Evolutionary conservation across 208 protist genomes (phyloP).

Genomic region (Trypanosoma boissoni): DNA sequence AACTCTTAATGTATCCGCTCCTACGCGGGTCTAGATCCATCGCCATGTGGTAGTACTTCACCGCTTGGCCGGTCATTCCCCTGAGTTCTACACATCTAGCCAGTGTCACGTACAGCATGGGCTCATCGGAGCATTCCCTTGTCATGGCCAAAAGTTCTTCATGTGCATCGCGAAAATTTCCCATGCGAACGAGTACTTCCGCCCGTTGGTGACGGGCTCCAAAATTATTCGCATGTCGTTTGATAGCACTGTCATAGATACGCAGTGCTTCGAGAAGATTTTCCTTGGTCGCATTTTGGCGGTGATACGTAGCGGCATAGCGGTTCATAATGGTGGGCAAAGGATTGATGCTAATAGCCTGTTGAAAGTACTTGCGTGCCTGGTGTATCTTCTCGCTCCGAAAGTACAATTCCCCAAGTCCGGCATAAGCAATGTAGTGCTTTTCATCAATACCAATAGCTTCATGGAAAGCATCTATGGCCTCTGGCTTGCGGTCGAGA

Average conservation of each 20-base stretch:
- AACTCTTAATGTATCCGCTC: constrained; percentile 59
- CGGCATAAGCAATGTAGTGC: constrained; percentile 97
- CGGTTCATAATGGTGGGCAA: constrained; percentile 73
- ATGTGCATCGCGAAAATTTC: constrained; percentile 61
- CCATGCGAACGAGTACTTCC: constrained; percentile 77
- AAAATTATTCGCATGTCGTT: constrained; percentile 77
- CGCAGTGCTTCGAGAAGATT: constrained; percentile 64
- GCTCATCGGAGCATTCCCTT: constrained; percentile 81
- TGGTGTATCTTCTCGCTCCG: constrained; percentile 88
- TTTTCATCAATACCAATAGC: constrained; percentile 88
- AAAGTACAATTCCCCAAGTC: constrained; percentile 92
- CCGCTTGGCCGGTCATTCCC: constrained; percentile 40
- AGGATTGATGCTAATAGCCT: constrained; percentile 86
- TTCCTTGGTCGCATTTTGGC: constrained; percentile 35
- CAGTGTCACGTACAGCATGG: constrained; percentile 86
- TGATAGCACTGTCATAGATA: constrained; percentile 70
- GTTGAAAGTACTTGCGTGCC: constrained; percentile 88
- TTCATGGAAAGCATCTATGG: constrained; percentile 79
- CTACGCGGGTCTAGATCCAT: constrained; percentile 75
- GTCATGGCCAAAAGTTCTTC: constrained; percentile 72
- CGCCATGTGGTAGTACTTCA: constrained; percentile 64
- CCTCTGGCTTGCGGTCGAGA: constrained; percentile 93
- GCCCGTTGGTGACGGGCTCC: constrained; percentile 90
- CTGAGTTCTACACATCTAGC: constrained; percentile 71
- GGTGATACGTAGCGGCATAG: constrained; percentile 68